Percentiles rank a stretch among this genome's conserved stretches.
Evolutionary conservation across 768 basidiomycete species (phyloP).

Genomic region (Holtermannia corniformis): DNA sequence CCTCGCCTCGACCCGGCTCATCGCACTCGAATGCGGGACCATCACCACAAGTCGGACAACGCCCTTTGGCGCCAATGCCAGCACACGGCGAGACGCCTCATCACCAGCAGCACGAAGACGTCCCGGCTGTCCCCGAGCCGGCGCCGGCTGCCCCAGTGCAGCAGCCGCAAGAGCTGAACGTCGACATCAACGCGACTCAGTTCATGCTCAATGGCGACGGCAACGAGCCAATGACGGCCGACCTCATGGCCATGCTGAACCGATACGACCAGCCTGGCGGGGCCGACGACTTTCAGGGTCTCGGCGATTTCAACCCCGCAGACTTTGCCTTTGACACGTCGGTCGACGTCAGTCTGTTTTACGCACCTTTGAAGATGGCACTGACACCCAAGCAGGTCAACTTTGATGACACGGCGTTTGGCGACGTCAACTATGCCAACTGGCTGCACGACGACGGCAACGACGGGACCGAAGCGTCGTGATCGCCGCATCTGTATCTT

Average conservation of each 20-base stretch:
- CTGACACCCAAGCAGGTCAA: no score
- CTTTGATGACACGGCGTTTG: not conserved
- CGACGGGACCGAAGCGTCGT: not conserved
- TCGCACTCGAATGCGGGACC: not conserved
- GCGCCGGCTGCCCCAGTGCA: not conserved
- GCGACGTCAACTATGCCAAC: not conserved
- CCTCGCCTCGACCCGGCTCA: not conserved
- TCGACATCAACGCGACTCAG: not conserved
- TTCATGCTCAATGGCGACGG: not conserved
- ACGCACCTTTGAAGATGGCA: no score
- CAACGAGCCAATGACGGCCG: not conserved
- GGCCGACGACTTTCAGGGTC: not conserved
- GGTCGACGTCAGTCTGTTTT: not conserved
- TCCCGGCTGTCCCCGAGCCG: not conserved
- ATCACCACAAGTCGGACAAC: no score
- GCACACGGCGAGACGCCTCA: not conserved
- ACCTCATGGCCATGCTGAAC: not conserved
- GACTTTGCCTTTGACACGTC: not conserved
- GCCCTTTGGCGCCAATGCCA: not conserved
- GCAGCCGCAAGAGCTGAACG: not conserved
- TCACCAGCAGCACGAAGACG: no score
- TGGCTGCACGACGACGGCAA: not conserved
- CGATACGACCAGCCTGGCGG: not conserved
- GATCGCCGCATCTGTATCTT: not conserved
- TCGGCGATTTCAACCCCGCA: not conserved